phyloP scores from a whole-genome alignment of 306 rosid species.

The Ormosia emarginata region DNA sequence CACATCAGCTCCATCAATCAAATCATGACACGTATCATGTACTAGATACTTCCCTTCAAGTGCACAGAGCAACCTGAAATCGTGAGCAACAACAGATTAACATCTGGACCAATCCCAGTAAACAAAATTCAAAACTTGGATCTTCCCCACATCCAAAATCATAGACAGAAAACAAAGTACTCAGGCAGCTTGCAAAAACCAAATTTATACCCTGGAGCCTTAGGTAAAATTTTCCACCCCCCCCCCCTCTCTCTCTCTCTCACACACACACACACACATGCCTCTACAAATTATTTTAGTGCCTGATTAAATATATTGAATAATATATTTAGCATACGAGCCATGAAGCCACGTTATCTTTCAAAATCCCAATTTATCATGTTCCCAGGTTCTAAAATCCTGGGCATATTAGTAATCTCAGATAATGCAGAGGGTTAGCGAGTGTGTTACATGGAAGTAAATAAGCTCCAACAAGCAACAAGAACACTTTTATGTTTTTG shows the following conservation, averaged over 20 bases:
- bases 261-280: neutral
- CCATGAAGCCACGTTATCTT: neutral
- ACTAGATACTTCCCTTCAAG: slow-evolving; percentile 82
- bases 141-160: neutral
- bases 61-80: slow-evolving; percentile 80
- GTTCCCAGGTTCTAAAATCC: neutral
- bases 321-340: neutral
- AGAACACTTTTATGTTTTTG: neutral
- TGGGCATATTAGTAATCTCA: neutral
- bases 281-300: neutral
- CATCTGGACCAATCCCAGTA: neutral
- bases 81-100: slow-evolving; percentile 5
- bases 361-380: neutral
- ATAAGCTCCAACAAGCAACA: neutral
- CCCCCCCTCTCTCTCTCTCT: neutral
- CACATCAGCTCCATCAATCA: slow-evolving; percentile 44
- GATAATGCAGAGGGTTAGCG: neutral
- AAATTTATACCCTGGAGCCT: neutral
- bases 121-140: slow-evolving; percentile 3
- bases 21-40: slow-evolving; percentile 51
- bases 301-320: neutral
- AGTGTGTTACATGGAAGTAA: neutral
- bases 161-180: neutral
- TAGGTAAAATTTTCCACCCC: neutral
- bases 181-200: neutral